Base-by-base conservation (phyloP, 106 monocot genomes). In the Cymbidium sinense region DNA sequence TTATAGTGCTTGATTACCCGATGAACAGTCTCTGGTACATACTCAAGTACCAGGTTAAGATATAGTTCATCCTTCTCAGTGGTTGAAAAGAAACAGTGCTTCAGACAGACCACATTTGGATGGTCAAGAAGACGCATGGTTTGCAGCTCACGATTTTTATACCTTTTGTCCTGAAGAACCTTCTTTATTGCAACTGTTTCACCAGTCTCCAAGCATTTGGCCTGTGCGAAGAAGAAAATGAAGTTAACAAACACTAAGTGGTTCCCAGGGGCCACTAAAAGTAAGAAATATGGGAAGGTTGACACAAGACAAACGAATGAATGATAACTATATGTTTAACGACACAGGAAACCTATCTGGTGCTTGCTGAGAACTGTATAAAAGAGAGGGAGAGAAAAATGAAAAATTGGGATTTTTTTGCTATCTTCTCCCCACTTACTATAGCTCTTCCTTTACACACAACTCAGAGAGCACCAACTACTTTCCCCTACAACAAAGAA, bases 41-140 rank as follows among this genome's bases (percentile, higher is more conserved):
- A 81, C 23, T 81, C 81, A 77, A 81, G 83, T 13, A 88, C 88
- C 78, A 88, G 75, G 70, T 88, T 88, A 13, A 88, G 83, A 75
- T 88, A 88, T 8, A 88, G 78, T 34, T 88, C 88, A 76, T 88
- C 88, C 75, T 88, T 88, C 52, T 88, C 88, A 0, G 88, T 88
- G 1, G 88, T 88, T 75, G 88, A 88, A 76, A 88, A 88, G 75
- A 88, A 88, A 11, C 88, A 88, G 61, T 88, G 88, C 70, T 85
- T 88, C 62, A 88, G 44, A 73, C 83, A 77, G 31, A 88, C 85
- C 18, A 88, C 81, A 83, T 88, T 85, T 80, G 88, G 88, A 69
- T 88, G 88, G 78, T 88, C 88, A 78, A 81, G 81, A 77, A 81
- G 81, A 34, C 81, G 76, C 81, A 81, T 81, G 12, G 81, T 81